Conservation (phyloP, 1,284 basidiomycete genomes). For the Thelephora terrestris region DNA sequence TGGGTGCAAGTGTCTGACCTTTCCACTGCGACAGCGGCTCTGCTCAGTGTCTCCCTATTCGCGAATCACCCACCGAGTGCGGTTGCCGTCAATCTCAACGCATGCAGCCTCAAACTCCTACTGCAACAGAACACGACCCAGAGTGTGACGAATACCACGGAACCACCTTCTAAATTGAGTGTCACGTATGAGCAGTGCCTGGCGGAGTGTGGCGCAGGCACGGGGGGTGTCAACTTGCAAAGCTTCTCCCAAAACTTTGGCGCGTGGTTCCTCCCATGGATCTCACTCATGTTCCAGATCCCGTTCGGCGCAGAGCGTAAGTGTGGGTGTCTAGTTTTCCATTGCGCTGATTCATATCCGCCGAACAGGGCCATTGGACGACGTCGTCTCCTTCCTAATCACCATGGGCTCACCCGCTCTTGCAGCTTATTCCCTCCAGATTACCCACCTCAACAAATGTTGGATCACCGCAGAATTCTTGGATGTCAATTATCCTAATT, state of each 20-base stretch:
- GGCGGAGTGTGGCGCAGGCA: not conserved
- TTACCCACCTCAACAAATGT: not conserved
- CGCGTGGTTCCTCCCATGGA: not conserved
- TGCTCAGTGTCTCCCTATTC: too few species aligned
- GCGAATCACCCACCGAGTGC: too few species aligned
- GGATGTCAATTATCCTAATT: not conserved
- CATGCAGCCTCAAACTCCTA: too few species aligned
- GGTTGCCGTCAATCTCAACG: too few species aligned
- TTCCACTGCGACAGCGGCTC: too few species aligned
- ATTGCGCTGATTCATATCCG: not conserved
- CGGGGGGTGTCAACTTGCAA: not conserved
- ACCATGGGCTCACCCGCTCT: not conserved
- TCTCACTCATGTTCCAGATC: not conserved
- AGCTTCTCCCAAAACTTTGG: not conserved
- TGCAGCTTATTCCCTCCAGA: not conserved
- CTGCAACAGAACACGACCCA: too few species aligned
- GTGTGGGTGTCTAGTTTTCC: not conserved
- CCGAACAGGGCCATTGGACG: not conserved
- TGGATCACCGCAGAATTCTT: not conserved
- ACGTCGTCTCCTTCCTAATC: not conserved
- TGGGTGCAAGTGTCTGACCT: too few species aligned
- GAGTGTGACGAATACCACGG: too few species aligned
- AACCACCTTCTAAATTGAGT: not conserved
- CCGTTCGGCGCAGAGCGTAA: not conserved
- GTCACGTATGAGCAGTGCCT: not conserved